A percentile compares a stretch with the other conserved stretches of the same genome.
These are phyloP conservation scores for Sequoia sempervirens DNA, from an alignment of 75 land plant species.

Conservation along the genomic window DNA sequence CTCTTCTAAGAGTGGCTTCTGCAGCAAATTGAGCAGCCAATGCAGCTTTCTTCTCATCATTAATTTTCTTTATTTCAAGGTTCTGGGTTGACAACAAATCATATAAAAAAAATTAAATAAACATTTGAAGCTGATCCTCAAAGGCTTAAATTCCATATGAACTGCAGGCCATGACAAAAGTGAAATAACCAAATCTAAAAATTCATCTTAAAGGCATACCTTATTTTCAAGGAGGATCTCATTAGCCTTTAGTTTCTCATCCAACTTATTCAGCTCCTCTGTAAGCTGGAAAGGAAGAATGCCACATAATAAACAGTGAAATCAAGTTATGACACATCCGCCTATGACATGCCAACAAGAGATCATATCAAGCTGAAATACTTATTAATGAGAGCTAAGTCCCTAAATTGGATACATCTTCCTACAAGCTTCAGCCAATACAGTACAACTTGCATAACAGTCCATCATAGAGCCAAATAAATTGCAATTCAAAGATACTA, in stretches of 20 bases:
- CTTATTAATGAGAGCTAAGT: neutral
- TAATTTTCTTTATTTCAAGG: constrained; percentile 84
- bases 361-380: neutral
- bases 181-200: neutral
- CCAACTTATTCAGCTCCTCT: constrained; percentile 59
- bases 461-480: neutral
- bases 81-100: constrained; percentile 23
- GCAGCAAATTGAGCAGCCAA: constrained; percentile 50
- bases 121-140: constrained; percentile 4
- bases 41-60: constrained; percentile 85
- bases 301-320: neutral
- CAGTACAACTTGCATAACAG: neutral
- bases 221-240: constrained; percentile 71
- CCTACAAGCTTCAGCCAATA: neutral
- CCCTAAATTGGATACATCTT: neutral
- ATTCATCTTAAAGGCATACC: constrained; percentile 19
- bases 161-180: neutral
- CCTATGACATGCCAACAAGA: neutral
- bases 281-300: constrained; percentile 31
- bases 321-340: neutral
- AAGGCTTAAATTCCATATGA: neutral
- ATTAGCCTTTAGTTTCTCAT: constrained; percentile 65
- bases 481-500: neutral
- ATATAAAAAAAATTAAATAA: neutral
- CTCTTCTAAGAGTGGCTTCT: constrained; percentile 74